A percentile compares a stretch with the other conserved stretches of the same genome.
phyloP scores from a whole-genome alignment of 257 asterid genomes.

The Handroanthus guayacan region DNA sequence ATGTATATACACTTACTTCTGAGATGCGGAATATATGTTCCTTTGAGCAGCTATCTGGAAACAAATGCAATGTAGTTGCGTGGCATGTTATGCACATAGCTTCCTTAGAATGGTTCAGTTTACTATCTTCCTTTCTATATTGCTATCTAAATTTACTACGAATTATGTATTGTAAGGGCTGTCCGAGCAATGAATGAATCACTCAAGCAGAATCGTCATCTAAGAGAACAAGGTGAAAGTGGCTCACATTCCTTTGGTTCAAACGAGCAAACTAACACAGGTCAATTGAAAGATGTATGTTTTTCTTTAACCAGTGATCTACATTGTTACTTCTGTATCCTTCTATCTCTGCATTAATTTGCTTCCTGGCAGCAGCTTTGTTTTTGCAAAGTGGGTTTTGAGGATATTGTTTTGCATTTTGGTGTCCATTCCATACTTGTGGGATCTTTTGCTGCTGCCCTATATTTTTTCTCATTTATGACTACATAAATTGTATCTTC shows the following conservation, averaged over 20 bases:
- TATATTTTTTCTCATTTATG: slow-evolving; percentile 24
- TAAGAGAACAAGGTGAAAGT: slow-evolving; percentile 69
- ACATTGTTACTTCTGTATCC: slow-evolving; percentile 30
- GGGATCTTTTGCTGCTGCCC: no score
- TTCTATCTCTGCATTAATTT: slow-evolving; percentile 21
- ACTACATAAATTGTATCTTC: no score
- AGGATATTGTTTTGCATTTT: no score
- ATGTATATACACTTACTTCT: no score
- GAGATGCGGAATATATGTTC: no score
- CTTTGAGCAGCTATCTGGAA: no score
- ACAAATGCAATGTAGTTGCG: no score
- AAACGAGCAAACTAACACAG: no score
- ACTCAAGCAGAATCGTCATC: slow-evolving; percentile 85
- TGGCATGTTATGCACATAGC: no score
- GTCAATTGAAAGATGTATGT: slow-evolving; percentile 72
- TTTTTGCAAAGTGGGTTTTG: no score
- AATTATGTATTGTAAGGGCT: slow-evolving; percentile 58
- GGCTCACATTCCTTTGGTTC: slow-evolving; percentile 54
- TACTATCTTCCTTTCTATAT: background rate
- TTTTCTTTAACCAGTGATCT: slow-evolving; percentile 40
- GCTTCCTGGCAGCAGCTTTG: slow-evolving; percentile 12
- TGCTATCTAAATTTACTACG: background rate
- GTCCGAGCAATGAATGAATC: slow-evolving; percentile 97
- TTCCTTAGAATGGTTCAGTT: no score
- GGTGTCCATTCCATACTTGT: no score